phyloP scores from a whole-genome alignment of 1,284 basidiomycete species.

The Chondrostereum purpureum region DNA sequence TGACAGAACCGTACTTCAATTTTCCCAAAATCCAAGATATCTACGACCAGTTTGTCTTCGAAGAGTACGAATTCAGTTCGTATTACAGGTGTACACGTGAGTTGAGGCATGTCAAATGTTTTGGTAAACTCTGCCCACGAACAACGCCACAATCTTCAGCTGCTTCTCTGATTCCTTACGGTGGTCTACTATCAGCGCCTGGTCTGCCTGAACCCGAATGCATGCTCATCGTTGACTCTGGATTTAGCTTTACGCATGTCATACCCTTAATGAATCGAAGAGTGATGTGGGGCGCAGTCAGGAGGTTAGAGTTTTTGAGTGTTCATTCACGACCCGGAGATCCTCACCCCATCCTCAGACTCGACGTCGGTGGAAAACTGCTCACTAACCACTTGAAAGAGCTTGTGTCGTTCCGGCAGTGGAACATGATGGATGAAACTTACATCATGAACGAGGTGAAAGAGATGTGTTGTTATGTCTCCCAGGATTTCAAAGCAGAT shows the following conservation, averaged over 20 bases:
- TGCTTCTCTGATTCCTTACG: slow-evolving; percentile 71
- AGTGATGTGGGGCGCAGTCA: slow-evolving; percentile 74
- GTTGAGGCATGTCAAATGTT: slow-evolving; percentile 22
- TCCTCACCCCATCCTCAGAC: slow-evolving; percentile 36
- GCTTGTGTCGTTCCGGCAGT: slow-evolving; percentile 89
- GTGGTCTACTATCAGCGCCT: slow-evolving; percentile 49
- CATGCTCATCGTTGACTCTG: slow-evolving; percentile 78
- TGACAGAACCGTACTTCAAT: slow-evolving; percentile 94
- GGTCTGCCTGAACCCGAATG: slow-evolving; percentile 63
- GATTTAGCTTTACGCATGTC: slow-evolving; percentile 90
- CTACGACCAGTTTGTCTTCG: slow-evolving; percentile 92
- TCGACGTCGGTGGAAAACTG: slow-evolving; percentile 91
- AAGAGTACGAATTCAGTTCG: slow-evolving; percentile 89
- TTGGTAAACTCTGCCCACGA: too few species aligned
- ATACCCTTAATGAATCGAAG: slow-evolving; percentile 78
- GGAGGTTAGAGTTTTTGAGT: slow-evolving; percentile 54
- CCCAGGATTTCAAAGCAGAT: slow-evolving; percentile 67
- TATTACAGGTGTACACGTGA: slow-evolving; percentile 78
- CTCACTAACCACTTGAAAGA: slow-evolving; percentile 94
- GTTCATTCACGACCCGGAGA: slow-evolving; percentile 1
- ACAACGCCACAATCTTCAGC: too few species aligned
- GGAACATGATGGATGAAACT: slow-evolving; percentile 97
- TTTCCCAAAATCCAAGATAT: slow-evolving; percentile 85
- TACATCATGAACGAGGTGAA: slow-evolving; percentile 90
- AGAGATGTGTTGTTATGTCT: slow-evolving; percentile 83